Conservation (phyloP, 2,329 filamentous ascomycete species). For the Penicillium brasilianum region DNA sequence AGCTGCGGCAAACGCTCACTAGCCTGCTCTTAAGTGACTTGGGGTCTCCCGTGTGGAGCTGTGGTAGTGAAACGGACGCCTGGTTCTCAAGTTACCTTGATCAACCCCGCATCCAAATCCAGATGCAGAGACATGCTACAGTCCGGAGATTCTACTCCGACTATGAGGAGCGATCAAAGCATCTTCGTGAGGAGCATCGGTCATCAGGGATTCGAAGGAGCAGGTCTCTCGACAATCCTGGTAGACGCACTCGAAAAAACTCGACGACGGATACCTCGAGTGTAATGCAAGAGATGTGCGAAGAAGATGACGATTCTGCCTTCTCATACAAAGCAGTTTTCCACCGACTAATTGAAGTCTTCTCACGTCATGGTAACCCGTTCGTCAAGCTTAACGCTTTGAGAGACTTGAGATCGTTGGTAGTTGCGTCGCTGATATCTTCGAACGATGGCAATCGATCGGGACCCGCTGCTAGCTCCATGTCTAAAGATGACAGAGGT, state of each 20-base stretch:
- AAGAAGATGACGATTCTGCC: slow-evolving; percentile 39
- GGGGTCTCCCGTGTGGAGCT: slow-evolving; percentile 81
- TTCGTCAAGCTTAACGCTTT: slow-evolving; percentile 82
- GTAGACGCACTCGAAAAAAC: slow-evolving; percentile 14
- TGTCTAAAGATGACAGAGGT: slow-evolving; percentile 9
- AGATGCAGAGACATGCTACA: slow-evolving; percentile 47
- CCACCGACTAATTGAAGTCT: slow-evolving; percentile 77
- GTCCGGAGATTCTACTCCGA: slow-evolving; percentile 47
- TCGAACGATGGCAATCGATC: slow-evolving; percentile 48
- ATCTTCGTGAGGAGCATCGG: slow-evolving; percentile 30
- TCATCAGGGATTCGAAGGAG: slow-evolving; percentile 37
- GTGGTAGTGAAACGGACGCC: slow-evolving; percentile 87
- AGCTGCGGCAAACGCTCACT: slow-evolving; percentile 78
- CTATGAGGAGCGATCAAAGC: slow-evolving; percentile 39
- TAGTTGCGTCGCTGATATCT: slow-evolving; percentile 73
- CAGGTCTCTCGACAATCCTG: slow-evolving; percentile 39
- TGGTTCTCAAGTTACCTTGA: slow-evolving; percentile 71
- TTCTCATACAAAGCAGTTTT: slow-evolving; percentile 86
- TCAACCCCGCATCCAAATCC: slow-evolving; percentile 51
- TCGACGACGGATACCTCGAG: slow-evolving; percentile 28
- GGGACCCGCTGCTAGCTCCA: neutral
- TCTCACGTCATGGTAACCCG: slow-evolving; percentile 87
- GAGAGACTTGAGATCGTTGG: slow-evolving; percentile 80
- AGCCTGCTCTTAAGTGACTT: slow-evolving; percentile 88
- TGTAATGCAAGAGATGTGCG: slow-evolving; percentile 14